phyloP scores from a whole-genome alignment of 2,329 filamentous ascomycete genomes.

The Madurella mycetomatis region DNA sequence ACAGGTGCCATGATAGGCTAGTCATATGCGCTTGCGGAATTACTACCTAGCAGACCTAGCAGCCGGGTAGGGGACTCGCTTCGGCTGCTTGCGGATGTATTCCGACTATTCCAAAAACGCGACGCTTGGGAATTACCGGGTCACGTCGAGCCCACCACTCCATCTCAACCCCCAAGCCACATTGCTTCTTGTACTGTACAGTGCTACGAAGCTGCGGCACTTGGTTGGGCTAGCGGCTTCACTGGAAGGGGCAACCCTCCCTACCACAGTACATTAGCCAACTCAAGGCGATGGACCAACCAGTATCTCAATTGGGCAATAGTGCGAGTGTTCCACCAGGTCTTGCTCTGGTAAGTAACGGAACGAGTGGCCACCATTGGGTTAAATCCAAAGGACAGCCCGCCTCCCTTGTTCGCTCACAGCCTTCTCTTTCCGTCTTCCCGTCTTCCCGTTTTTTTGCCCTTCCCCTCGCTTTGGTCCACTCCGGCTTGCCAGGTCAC shows the following conservation, averaged over 20 bases:
- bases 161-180: background rate
- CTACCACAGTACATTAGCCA: too few relatives aligned
- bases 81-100: background rate
- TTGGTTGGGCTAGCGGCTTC: too few relatives aligned
- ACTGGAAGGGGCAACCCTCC: too few relatives aligned
- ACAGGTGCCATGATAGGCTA: constrained; percentile 11
- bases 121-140: background rate
- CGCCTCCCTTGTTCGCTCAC: background rate
- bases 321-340: too few relatives aligned
- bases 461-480: background rate
- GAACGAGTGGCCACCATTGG: too few relatives aligned
- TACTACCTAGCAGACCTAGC: too few relatives aligned
- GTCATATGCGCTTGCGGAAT: constrained; percentile 9
- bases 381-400: background rate
- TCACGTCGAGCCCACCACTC: background rate
- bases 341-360: too few relatives aligned
- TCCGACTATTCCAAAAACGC: background rate
- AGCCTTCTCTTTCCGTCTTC: background rate
- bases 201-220: too few relatives aligned
- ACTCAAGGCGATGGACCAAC: too few relatives aligned
- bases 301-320: too few relatives aligned
- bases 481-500: background rate
- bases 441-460: background rate
- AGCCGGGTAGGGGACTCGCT: background rate
- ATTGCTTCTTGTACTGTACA: too few relatives aligned